A percentile compares a stretch with the other conserved stretches of the same genome.
These are phyloP conservation scores for Fraxinus platypoda DNA, from an alignment of 305 asterid genomes.

Conservation along the genomic window DNA sequence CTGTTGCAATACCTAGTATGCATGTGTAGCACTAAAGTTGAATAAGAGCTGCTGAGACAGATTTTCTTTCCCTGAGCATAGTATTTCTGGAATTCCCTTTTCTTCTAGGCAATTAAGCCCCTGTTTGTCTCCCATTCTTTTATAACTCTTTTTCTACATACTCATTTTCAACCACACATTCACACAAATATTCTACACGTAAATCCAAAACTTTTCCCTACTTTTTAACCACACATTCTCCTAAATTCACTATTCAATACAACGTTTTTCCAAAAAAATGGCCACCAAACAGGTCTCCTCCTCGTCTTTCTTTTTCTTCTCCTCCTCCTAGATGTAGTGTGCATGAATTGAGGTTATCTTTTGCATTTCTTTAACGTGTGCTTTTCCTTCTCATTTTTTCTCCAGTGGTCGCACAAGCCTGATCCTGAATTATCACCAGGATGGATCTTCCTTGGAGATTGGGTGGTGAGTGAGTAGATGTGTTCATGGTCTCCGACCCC, in stretches of 20 bases:
- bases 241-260: not conserved
- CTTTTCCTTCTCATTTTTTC: conserved; percentile 6
- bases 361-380: not conserved
- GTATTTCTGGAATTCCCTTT: not conserved
- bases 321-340: not conserved
- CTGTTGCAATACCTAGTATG: not conserved
- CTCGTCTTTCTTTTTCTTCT: not conserved
- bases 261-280: not conserved
- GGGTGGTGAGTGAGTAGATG: conserved; percentile 30
- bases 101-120: not conserved
- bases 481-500: conserved; percentile 26
- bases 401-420: conserved; percentile 12
- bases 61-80: not conserved
- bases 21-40: not conserved
- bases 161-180: not conserved
- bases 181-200: not conserved
- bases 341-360: not conserved
- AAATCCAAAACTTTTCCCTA: not conserved
- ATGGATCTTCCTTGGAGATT: conserved; percentile 30
- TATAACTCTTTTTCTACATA: not conserved
- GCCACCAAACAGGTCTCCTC: not conserved
- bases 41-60: not conserved
- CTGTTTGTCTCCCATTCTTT: not conserved
- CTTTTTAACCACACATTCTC: not conserved
- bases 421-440: conserved; percentile 14